Base-by-base conservation (phyloP, 73 alveolate species). In the Tetrahymena borealis region DNA sequence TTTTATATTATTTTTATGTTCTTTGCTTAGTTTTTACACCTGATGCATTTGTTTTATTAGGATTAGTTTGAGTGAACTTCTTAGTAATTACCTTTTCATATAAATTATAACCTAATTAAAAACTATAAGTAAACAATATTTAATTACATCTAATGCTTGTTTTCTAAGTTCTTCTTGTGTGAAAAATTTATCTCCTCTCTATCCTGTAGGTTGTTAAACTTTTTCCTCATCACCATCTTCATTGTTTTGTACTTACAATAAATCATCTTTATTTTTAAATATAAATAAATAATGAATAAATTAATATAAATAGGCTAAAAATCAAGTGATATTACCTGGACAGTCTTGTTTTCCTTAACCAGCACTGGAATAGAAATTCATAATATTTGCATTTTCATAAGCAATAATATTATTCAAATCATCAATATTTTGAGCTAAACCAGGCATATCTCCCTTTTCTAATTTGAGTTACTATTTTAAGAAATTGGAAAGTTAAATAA, bases 381-480 rank as follows among this genome's bases (percentile, higher is more conserved):
- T 93, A 39, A 93, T 93, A 36, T 93, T 93, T 36, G 95, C 95
- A 39, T 93, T 93, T 41, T 93, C 95, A 40, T 93, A 93, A 85
- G 95, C 95, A 85, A 93, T 93, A 41, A 93, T 93, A 20, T 93
- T 93, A 90, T 93, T 93, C 0, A 93, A 36, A 33, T 93, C 95
- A 85, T 93, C 95, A 36, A 93, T 90, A 39, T 93, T 79, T 60
- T 91, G 91, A 2, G 95, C 90, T 93, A 93, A 79, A 3, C 95
- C 95, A 40, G 90, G 95, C 18, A 93, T 92, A 32, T 93, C 95
- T 85, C 95, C 95, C 43, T 93, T 93, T 40, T 93, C 95, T 93
- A 93, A 93, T 93, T 93, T 93, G 11, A 93, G 91, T 78, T 93
- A 90, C 85, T 60, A 18, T 60, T 60, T 1, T 39, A 39, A 39